Conservation (phyloP, 805 yeast genomes). For the Barnettozyma populi region DNA sequence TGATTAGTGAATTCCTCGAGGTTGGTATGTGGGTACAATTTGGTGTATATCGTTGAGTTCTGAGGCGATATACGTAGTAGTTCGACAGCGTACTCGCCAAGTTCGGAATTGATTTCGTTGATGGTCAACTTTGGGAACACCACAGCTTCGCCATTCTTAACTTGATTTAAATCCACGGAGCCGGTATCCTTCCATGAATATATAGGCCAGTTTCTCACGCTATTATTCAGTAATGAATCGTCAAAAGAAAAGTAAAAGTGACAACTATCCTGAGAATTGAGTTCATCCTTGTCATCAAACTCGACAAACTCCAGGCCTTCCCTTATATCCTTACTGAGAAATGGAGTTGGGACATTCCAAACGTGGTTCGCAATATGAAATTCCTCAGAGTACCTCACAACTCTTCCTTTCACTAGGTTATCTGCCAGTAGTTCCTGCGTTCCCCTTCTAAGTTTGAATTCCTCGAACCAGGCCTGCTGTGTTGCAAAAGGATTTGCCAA, state of each 20-base stretch:
- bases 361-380: conserved; percentile 17
- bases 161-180: background rate
- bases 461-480: conserved; percentile 28
- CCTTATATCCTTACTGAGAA: conserved; percentile 5
- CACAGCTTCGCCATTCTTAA: background rate
- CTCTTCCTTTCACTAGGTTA: background rate
- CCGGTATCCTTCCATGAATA: conserved; percentile 15
- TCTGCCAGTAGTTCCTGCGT: background rate
- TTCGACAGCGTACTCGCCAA: conserved; percentile 20
- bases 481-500: conserved; percentile 29
- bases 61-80: conserved; percentile 25
- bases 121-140: conserved; percentile 11
- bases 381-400: conserved; percentile 20
- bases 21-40: conserved; percentile 22
- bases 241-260: conserved; percentile 26
- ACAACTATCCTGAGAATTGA: conserved; percentile 22
- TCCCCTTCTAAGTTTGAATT: conserved; percentile 3
- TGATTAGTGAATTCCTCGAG: conserved; percentile 14
- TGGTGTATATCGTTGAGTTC: conserved; percentile 24
- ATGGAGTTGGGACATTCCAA: conserved; percentile 27
- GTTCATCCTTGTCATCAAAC: conserved; percentile 7
- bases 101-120: conserved; percentile 24
- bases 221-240: conserved; percentile 8
- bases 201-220: conserved; percentile 18
- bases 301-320: conserved; percentile 25